Base-by-base conservation (phyloP, 768 basidiomycete genomes). In the Termitomyces sp. region DNA sequence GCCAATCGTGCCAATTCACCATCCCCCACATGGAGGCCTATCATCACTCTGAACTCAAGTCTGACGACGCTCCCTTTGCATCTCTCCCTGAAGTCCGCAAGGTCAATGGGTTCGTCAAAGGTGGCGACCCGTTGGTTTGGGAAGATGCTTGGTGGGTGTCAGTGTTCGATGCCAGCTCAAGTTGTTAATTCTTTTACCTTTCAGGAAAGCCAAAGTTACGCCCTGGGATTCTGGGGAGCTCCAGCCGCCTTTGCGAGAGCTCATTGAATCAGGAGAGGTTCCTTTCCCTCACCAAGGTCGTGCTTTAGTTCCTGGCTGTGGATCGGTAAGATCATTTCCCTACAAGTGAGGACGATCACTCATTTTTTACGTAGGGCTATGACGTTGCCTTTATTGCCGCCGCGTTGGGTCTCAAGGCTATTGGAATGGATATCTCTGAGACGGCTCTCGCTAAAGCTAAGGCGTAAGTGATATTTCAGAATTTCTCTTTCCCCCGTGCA, bases 401-500 rank as follows among this genome's bases (percentile, higher is more conserved):
- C 1, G 64, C 72, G 1, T 69, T 83, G 4, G 80, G 80, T 0
- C 69, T 82, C 24, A 73, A 83, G 20, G 73, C 77, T 0, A 56
- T 79, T 9, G 86, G 81, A 0, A 66, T 83, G 10, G 88, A 90
- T 61, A 75, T 86, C 4, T 81, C 85, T 0, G 66, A 74, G 7
- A 82, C 77, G 0, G 87, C 87, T 0, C 64, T 87, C 26, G 61
- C 75, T 1, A 70, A 66, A 4, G 85, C 84, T 0, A 73, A 71
- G 6, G 67, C 71, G 79, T 80, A 24, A 42, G 7, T 2, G 6
- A 26, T 13, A 26, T n/a, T 36, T 16, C 18, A 22, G 32, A 28
- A 24, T 35, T 36, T 49, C 20, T 43, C 8, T 13, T 51, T 26
- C 18, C 6, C 10, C 6, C 7, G 7, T 38, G 18, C 20, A 47